Base-by-base conservation (phyloP, 306 rosid genomes). In the Ormosia emarginata region DNA sequence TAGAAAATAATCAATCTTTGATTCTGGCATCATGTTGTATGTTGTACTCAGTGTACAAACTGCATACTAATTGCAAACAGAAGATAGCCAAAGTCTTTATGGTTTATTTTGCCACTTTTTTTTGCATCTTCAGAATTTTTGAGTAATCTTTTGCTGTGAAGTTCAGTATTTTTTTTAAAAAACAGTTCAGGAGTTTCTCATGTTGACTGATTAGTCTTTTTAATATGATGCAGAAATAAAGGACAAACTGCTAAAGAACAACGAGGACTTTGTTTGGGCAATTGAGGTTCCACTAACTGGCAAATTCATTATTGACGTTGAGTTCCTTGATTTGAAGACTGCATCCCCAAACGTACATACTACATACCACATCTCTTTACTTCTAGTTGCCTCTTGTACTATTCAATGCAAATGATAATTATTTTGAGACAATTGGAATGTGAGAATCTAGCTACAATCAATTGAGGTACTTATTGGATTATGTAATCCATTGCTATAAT, bases 251-350 rank as follows among this genome's bases (percentile, higher is more conserved):
- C 83, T 96, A 59, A 96, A 91, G 86, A 91, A 59, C 84, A 92
- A 85, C 79, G 99, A 95, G 17, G 99, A 92, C 77, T 96, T 96
- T 79, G 92, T 93, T 79, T 96, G 99, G 99, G 86, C 92, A 75
- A 81, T 93, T 71, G 99, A 96, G 87, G 94, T 93, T 79, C 98
- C 99, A 37, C 81, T 96, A 55, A 90, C 98, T 2, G 99, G 99
- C 46, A 96, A 96, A 80, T 92, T 92, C 94, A 92, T 96, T 46
- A 93, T 96, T 34, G 99, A 96, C 70, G 90, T 96, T 46, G 98
- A 96, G 84, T 96, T 96, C 87, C 93, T 93, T 58, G 99, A 96
- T 84, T 87, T 96, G 90, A 96, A 96, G 91, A 88, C 78, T 67
- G 67, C 90, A 32, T 83, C 98, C 30, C 88, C 90, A 53, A 72